Conservation (phyloP, 2,329 filamentous ascomycete genomes). For the Aurifilum marmelostoma region DNA sequence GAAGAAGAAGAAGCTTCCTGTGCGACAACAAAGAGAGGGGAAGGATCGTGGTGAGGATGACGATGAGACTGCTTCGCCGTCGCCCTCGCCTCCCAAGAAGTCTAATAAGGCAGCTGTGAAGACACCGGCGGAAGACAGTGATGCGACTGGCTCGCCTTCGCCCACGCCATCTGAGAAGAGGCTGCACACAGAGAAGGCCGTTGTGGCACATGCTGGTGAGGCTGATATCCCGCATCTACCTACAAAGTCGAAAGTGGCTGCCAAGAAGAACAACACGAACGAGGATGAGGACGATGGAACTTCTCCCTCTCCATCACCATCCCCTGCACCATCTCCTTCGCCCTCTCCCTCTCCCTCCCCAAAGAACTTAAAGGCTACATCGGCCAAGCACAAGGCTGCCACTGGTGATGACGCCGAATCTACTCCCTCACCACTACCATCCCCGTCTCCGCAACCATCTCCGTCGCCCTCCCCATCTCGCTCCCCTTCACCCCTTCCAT, state of each 20-base stretch:
- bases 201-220: background rate
- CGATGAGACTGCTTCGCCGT: background rate
- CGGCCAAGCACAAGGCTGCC: background rate
- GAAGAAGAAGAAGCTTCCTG: background rate
- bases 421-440: slow-evolving; percentile 8
- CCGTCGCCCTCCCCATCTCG: slow-evolving; percentile 16
- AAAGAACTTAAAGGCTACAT: background rate
- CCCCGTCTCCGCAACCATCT: slow-evolving; percentile 18
- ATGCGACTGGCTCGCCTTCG: slow-evolving; percentile 6
- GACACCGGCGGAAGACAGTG: background rate
- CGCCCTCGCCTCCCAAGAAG: slow-evolving; percentile 46
- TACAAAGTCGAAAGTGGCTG: slow-evolving; percentile 47
- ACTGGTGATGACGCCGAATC: background rate
- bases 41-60: background rate
- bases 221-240: background rate
- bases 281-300: background rate
- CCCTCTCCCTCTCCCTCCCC: too few relatives aligned
- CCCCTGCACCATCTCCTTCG: background rate
- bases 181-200: slow-evolving; percentile 14
- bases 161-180: slow-evolving; percentile 46
- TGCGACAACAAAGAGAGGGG: background rate
- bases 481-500: slow-evolving; percentile 18
- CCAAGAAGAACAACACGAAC: background rate
- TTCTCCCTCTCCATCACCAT: slow-evolving; percentile 17
- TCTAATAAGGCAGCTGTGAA: background rate